Base-by-base conservation (phyloP, 2,329 filamentous ascomycete genomes). In the Fusarium domesticum region DNA sequence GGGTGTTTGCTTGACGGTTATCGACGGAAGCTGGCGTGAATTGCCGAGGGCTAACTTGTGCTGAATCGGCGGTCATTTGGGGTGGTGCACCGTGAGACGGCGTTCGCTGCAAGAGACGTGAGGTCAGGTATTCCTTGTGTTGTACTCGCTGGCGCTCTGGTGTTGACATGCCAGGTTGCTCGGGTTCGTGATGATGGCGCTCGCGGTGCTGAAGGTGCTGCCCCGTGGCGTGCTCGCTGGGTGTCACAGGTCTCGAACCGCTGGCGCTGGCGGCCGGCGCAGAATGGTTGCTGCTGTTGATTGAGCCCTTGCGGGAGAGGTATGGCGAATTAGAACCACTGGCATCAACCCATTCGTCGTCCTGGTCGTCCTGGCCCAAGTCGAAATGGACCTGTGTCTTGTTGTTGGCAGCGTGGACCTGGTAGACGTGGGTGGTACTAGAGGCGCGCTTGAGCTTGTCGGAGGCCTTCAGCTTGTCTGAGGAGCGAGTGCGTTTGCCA, bases 321-420 rank as follows among this genome's bases (percentile, higher is more conserved):
- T 80, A 76, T 5, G 81, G 81, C 10, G 80, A 83, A 39, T 80
- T 81, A 44, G 78, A 82, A 36, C 73, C 74, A 64, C 80, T 84
- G 47, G 81, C 80, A 64, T 85, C 82, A 33, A 84, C 78, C 82
- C 82, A 85, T 68, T 81, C 81, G 71, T 81, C 79, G 40, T 79
- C 75, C 31, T 54, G 59, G 18, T 63, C 71, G 52, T 70, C 68
- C 54, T 69, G 75, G 40, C 81, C 81, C 42, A 85, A 71, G 56
- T 83, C 80, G 56, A 85, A 85, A 58, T 83, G 81, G 23, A 84
- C 81, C 50, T 78, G 75, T 18, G 65, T 64, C 59, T 76, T 79
- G 54, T 53, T 77, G 57, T 54, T 42, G 30, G 65, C 64, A 38
- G 66, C 61, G 54, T 68, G 71, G 50, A 69, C 59, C 54, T 72